Evolutionary conservation across 441 rosid genomes (phyloP), one percentile per base, ranked within the genome.

Genomic region (Erodium chrysanthum): DNA sequence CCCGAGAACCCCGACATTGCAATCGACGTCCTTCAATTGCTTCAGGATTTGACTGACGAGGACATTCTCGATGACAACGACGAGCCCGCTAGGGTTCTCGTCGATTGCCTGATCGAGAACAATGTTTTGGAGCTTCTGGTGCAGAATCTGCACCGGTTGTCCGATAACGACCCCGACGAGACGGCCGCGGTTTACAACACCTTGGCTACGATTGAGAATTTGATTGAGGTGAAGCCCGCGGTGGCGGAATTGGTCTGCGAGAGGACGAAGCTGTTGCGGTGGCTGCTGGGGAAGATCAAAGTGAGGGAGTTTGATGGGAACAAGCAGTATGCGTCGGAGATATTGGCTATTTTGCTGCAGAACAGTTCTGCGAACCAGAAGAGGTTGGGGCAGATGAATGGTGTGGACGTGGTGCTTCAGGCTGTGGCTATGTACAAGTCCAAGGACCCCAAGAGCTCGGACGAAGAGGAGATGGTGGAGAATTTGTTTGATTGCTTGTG

Each of bases 381-480:
- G 83, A 84, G 84, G 58, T 52, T 93, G 63, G 98, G 96, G 66
- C 95, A 88, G 76, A 89, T 93, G 96, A 93, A 93, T 22, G 98
- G 98, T 5, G 96, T 93, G 68, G 98, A 93, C 68, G 95, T 88
- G 77, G 82, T 89, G 64, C 67, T 93, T 72, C 97, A 93, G 76
- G 96, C 96, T 1, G 98, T 93, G 75, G 95, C 97, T 0, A 85
- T 89, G 88, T 89, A 91, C 79, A 93, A 91, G 82, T 85, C 96
- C 0, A 89, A 82, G 79, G 98, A 91, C 68, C 98, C 98, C 0
- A 93, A 85, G 85, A 86, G 77, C 29, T 81, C 86, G n/a, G 97
- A 91, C 25, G 96, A 93, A 79, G 97, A 91, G 81, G 98, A 93
- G 82, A 91, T 93, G 98, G 73, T 93, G 67, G 98, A 93, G 86